Conservation (phyloP, 2,329 filamentous ascomycete genomes). For the Pseudogymnoascus sp. region DNA sequence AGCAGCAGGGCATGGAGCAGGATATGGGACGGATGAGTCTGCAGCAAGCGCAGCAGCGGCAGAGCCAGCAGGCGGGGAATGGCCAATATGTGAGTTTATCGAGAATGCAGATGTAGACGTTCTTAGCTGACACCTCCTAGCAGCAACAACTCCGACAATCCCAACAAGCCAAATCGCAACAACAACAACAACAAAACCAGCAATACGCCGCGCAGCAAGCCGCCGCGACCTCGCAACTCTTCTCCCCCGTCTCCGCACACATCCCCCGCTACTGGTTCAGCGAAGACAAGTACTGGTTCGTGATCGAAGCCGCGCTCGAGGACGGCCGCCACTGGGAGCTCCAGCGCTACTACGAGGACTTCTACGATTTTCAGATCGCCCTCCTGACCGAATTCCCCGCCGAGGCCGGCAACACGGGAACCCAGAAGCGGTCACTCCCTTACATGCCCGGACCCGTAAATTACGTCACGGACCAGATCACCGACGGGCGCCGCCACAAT, state of each 20-base stretch:
- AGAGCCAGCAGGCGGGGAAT: conserved; percentile 42
- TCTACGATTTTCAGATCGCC: conserved; percentile 97
- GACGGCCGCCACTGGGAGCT: conserved; percentile 90
- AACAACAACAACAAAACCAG: conserved; percentile 29
- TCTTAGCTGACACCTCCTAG: conserved; percentile 6
- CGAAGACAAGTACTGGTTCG: conserved; percentile 98
- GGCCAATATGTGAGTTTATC: conserved; percentile 38
- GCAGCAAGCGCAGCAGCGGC: conserved; percentile 40
- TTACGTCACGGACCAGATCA: conserved; percentile 96
- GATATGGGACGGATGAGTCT: conserved; percentile 75
- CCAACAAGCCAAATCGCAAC: conserved; percentile 18
- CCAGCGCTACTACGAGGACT: conserved; percentile 93
- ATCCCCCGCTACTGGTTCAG: conserved; percentile 93
- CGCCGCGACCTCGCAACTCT: conserved; percentile 47
- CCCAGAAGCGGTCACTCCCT: conserved; percentile 72
- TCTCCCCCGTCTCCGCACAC: conserved; percentile 71
- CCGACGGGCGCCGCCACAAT: conserved; percentile 84
- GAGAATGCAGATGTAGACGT: background rate
- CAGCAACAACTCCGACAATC: conserved; percentile 20
- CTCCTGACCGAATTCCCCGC: conserved; percentile 85
- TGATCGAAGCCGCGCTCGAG: conserved; percentile 84
- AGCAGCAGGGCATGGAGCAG: conserved; percentile 54
- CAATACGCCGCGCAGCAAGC: conserved; percentile 33
- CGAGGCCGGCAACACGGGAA: conserved; percentile 80
- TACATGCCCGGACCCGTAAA: conserved; percentile 98